Evolutionary conservation across 257 asterid species (phyloP), one percentile per base, ranked within the genome.

Genomic region (Salvia hispanica): DNA sequence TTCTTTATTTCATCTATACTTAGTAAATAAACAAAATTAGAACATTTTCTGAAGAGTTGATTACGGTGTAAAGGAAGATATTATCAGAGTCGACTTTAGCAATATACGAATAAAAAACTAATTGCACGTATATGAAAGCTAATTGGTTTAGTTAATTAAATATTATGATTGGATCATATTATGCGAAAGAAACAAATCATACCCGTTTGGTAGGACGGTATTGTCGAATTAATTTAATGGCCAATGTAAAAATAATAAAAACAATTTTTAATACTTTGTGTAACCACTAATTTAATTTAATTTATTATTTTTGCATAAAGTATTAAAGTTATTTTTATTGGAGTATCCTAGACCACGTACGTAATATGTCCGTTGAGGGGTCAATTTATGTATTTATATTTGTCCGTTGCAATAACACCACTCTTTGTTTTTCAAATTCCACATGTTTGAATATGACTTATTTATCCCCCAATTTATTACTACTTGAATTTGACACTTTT

Each of bases 311-410:
- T 25, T 25, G 31, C 3, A 2, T 25, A 25, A 25, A 25, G 31
- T 25, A 25, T 25, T 25, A 25, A 25, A 25, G 31, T 25, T 25
- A 25, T 25, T 25, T 25, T 25, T 25, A 25, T 61, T 42, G 48
- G 47, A 11, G 56, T 14, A 36, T 36, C 61, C 21, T 44, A 21
- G 64, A 25, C 81, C 77, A 77, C 72, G 77, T 72, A 62, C 52
- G 57, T 46, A 61, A 76, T 53, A 58, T 70, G 82, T 74, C 82
- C 82, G 82, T 74, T 78, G 82, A 39, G 79, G 67, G 31, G 82
- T 78, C 82, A 25, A 70, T 76, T 65, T 71, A 36, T 9, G 25
- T 50, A 45, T 75, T 34, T 62, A 36, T 60, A 51, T 70, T 69
- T 70, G 77, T 74, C 82, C 79, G 79, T 78, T 73, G 72, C 46